Percentiles rank a stretch among this genome's conserved stretches.
Conservation (phyloP, 495 filamentous ascomycete species). For the Talaromyces borbonicus region DNA sequence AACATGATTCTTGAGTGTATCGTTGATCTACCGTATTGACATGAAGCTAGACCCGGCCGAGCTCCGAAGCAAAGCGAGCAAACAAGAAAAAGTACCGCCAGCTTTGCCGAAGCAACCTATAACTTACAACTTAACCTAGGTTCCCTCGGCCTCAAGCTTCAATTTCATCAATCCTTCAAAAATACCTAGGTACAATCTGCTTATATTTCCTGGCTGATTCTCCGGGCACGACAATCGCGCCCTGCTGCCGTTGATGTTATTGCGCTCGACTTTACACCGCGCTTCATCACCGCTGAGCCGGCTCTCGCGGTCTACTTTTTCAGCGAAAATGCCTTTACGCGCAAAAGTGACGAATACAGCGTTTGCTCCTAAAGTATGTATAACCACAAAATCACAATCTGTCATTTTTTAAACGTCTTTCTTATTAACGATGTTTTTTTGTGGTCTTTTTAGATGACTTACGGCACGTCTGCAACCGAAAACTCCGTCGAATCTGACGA, state of each 20-base stretch:
- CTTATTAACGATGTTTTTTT: slow-evolving; percentile 10
- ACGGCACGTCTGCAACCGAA: slow-evolving; percentile 27
- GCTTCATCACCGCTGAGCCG: slow-evolving; percentile 42
- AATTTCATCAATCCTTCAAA: not conserved
- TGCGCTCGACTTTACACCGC: slow-evolving; percentile 35
- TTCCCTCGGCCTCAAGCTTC: not conserved
- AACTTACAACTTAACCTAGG: no score
- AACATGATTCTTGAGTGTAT: no score
- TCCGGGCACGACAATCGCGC: slow-evolving; percentile 1
- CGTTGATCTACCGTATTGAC: no score
- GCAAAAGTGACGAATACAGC: slow-evolving; percentile 67
- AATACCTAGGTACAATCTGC: no score
- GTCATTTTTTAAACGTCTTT: no score
- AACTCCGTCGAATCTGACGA: slow-evolving; percentile 72
- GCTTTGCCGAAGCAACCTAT: not conserved
- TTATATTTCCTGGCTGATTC: not conserved
- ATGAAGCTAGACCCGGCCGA: not conserved
- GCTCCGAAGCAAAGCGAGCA: slow-evolving; percentile 3
- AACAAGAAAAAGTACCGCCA: slow-evolving; percentile 3
- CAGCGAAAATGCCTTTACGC: slow-evolving; percentile 69
- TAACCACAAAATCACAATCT: no score
- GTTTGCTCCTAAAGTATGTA: slow-evolving; percentile 37
- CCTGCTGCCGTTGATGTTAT: slow-evolving; percentile 39
- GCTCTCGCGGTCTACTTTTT: slow-evolving; percentile 35
- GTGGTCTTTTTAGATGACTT: slow-evolving; percentile 45